Evolutionary conservation across 768 basidiomycete genomes (phyloP).

Genomic region (Amanita phalloides): DNA sequence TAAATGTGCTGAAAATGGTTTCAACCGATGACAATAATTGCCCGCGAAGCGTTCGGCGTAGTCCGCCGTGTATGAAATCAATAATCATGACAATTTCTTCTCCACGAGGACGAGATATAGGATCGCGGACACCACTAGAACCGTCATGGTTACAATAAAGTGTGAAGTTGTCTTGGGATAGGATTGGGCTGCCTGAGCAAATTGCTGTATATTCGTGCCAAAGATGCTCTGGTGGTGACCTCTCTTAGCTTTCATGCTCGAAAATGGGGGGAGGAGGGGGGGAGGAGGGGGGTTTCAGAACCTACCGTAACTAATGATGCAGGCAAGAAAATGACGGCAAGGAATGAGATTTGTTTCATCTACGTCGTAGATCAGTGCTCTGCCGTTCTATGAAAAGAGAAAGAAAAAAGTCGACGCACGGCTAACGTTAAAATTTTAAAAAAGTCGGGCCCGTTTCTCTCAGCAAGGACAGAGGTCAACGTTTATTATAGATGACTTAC

Average conservation of each 20-base stretch:
- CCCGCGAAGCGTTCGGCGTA: too few relatives aligned
- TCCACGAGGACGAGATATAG: too few relatives aligned
- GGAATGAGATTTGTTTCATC: conserved; percentile 32
- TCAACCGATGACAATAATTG: too few relatives aligned
- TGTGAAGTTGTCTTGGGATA: neutral
- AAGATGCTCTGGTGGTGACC: neutral
- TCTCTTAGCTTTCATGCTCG: neutral
- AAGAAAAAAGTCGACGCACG: conserved; percentile 1
- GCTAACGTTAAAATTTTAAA: conserved; percentile 2
- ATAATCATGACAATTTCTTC: too few relatives aligned
- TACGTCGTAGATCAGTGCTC: neutral
- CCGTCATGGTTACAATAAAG: neutral
- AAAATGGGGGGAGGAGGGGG: neutral
- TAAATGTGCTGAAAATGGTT: too few relatives aligned
- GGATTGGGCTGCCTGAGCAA: neutral
- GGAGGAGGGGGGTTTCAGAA: too few relatives aligned
- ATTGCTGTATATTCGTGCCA: neutral
- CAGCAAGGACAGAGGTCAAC: neutral
- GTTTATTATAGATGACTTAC: conserved; percentile 4
- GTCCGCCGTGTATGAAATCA: too few relatives aligned
- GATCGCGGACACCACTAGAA: neutral
- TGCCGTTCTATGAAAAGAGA: too few relatives aligned
- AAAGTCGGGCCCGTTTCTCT: neutral
- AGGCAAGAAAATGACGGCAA: conserved; percentile 41
- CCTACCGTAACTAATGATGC: conserved; percentile 22